phyloP scores from a whole-genome alignment of 202 grass and related monocot genomes.

The Hordeum pubiflorum region DNA sequence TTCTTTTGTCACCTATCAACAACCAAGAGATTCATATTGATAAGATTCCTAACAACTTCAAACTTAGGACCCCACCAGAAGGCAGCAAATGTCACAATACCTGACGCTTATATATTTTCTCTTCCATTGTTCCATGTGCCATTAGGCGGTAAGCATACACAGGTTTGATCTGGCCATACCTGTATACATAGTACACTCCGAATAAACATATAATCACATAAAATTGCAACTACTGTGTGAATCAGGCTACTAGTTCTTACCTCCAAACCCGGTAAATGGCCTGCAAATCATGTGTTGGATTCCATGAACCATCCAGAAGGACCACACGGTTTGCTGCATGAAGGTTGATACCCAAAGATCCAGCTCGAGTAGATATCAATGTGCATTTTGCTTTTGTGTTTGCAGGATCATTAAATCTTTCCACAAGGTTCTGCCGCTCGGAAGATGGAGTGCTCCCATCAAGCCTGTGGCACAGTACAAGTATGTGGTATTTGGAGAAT shows the following conservation, averaged over 20 bases:
- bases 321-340: constrained; percentile 94
- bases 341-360: constrained; percentile 94
- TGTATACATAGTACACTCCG: constrained; percentile 25
- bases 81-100: constrained; percentile 25
- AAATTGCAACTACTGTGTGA: background rate
- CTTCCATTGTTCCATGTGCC: constrained; percentile 96
- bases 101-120: constrained; percentile 99
- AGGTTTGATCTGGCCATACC: constrained; percentile 91
- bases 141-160: constrained; percentile 92
- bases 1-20: constrained; percentile 89
- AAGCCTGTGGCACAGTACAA: constrained; percentile 48
- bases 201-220: constrained; percentile 19
- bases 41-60: constrained; percentile 19
- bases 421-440: constrained; percentile 92
- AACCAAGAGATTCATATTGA: constrained; percentile 2
- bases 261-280: constrained; percentile 99
- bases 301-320: constrained; percentile 97
- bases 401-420: constrained; percentile 76
- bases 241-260: constrained; percentile 34
- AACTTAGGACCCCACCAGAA: background rate
- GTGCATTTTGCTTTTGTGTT: constrained; percentile 85
- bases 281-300: constrained; percentile 96
- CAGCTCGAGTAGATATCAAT: constrained; percentile 98
- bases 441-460: constrained; percentile 84
- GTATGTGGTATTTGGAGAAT: constrained; percentile 17